Conservation (phyloP, 305 asterid species). For the Nicotiana rustica region DNA sequence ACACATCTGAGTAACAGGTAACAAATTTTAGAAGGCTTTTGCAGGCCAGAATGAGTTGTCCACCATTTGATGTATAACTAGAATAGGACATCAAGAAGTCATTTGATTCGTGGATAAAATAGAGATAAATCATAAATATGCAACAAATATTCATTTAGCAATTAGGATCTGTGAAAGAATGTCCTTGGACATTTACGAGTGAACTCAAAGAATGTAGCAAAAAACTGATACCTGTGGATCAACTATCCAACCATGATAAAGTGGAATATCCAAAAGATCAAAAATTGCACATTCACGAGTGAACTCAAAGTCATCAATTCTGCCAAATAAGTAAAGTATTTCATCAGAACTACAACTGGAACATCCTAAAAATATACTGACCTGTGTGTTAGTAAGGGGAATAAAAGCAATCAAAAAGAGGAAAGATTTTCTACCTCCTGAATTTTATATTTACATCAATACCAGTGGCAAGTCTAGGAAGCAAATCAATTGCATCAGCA, state of each 20-base stretch:
- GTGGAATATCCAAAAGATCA: constrained; percentile 94
- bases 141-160: background rate
- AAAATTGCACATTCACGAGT: constrained; percentile 96
- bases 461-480: constrained; percentile 95
- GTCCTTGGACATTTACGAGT: background rate
- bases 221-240: constrained; percentile 81
- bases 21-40: background rate
- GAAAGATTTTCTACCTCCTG: constrained; percentile 58
- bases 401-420: constrained; percentile 24
- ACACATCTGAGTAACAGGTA: constrained; percentile 16
- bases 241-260: constrained; percentile 98
- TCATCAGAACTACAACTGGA: constrained; percentile 38
- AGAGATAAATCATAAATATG: background rate
- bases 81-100: background rate
- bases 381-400: background rate
- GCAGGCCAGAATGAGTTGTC: constrained; percentile 18
- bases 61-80: background rate
- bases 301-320: constrained; percentile 95
- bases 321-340: constrained; percentile 48
- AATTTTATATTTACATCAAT: constrained; percentile 93
- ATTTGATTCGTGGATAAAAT: constrained; percentile 7
- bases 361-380: constrained; percentile 9
- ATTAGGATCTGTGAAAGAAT: background rate
- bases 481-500: constrained; percentile 91
- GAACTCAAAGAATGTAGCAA: background rate